These are phyloP conservation scores for Protomyces gravidus DNA, from an alignment of 1,139 yeast genomes.

Conservation along the genomic window DNA sequence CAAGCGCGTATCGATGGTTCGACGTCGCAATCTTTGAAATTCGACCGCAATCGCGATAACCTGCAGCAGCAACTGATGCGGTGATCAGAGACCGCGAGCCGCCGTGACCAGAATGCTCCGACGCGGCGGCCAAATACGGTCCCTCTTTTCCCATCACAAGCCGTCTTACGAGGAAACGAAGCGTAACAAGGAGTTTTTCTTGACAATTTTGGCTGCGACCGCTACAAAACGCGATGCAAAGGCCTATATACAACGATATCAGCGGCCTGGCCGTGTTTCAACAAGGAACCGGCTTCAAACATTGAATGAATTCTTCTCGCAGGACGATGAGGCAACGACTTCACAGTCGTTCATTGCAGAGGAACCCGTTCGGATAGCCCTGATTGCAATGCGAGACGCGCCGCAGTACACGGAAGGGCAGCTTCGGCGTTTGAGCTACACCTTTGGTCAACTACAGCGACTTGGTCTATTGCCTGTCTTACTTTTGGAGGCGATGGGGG, in stretches of 20 bases:
- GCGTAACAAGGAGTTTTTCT: conserved; percentile 46
- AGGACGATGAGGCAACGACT: conserved; percentile 7
- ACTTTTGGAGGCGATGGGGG: conserved; percentile 38
- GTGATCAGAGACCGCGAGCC: not conserved
- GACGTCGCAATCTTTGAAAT: too few relatives aligned
- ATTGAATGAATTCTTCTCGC: conserved; percentile 9
- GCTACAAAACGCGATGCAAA: conserved; percentile 65
- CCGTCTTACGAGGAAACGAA: conserved; percentile 22
- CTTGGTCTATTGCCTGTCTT: conserved; percentile 50
- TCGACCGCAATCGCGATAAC: too few relatives aligned
- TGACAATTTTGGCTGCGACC: conserved; percentile 60
- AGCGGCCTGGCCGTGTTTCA: conserved; percentile 36
- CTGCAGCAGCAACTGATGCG: too few relatives aligned
- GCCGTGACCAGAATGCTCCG: conserved; percentile 1
- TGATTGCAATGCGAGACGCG: conserved; percentile 49
- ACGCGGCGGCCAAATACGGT: conserved; percentile 5
- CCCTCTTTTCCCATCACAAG: conserved; percentile 22
- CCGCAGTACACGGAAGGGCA: conserved; percentile 41
- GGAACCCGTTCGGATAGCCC: conserved; percentile 46
- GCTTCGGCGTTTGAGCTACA: conserved; percentile 50
- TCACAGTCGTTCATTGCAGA: too few relatives aligned
- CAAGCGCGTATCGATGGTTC: too few relatives aligned
- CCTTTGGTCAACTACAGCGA: conserved; percentile 49
- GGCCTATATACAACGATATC: conserved; percentile 51
- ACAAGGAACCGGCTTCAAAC: not conserved